These are phyloP conservation scores for Candida boidinii DNA, from an alignment of 805 yeast genomes.

Conservation along the genomic window DNA sequence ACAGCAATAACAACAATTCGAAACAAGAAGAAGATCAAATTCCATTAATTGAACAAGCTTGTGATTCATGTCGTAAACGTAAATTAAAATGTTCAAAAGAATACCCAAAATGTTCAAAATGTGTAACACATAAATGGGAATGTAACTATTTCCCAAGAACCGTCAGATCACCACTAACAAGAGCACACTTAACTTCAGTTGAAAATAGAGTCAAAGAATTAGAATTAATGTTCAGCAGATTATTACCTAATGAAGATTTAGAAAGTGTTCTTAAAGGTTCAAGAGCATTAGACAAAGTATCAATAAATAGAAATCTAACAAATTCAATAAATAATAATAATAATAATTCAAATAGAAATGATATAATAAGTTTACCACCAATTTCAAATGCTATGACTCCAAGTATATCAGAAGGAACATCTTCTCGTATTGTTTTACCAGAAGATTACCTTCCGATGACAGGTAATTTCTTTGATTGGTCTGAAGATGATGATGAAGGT, in stretches of 20 bases:
- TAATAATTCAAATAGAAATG: conserved; percentile 2
- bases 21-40: too few species aligned
- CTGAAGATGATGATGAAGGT: conserved; percentile 37
- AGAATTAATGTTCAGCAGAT: conserved; percentile 33
- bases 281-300: too few species aligned
- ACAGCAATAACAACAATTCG: too few species aligned
- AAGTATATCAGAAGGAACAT: not conserved
- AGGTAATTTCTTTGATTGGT: conserved; percentile 50
- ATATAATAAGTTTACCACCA: not conserved
- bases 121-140: conserved; percentile 61
- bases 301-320: conserved; percentile 9
- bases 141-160: conserved; percentile 75
- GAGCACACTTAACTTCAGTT: conserved; percentile 72
- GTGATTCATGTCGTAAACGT: conserved; percentile 78
- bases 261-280: too few species aligned
- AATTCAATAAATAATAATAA: conserved; percentile 7
- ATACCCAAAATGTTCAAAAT: conserved; percentile 67
- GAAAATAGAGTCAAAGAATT: conserved; percentile 46
- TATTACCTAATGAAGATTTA: conserved; percentile 38
- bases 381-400: not conserved
- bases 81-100: conserved; percentile 78
- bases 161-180: conserved; percentile 71
- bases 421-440: conserved; percentile 13
- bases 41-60: conserved; percentile 45
- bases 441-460: conserved; percentile 17